phyloP scores from a whole-genome alignment of 2,329 filamentous ascomycete genomes.

The Aspergillus ruber region DNA sequence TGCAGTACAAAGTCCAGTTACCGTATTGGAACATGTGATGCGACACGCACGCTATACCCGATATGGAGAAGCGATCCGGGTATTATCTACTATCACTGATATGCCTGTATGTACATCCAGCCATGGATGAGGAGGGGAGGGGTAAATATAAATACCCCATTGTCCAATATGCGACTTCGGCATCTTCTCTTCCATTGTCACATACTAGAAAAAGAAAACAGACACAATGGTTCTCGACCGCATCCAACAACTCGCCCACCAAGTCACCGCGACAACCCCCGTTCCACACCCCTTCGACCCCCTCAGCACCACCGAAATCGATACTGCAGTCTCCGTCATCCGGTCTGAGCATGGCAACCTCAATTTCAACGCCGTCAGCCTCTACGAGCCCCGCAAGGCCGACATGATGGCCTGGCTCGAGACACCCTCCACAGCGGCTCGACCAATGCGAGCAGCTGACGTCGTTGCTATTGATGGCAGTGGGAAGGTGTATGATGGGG shows the following conservation, averaged over 20 bases:
- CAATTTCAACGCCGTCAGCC: constrained; percentile 78
- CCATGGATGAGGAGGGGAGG: background rate
- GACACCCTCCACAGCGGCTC: constrained; percentile 52
- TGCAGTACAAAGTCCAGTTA: constrained; percentile 13
- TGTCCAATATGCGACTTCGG: background rate
- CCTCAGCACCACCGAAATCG: constrained; percentile 66
- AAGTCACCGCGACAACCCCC: constrained; percentile 50
- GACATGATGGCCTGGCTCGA: constrained; percentile 76
- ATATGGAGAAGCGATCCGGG: constrained; percentile 56
- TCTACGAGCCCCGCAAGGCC: constrained; percentile 78
- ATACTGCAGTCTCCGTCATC: constrained; percentile 61
- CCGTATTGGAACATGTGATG: constrained; percentile 8
- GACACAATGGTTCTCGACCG: constrained; percentile 54
- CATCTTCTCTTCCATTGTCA: background rate
- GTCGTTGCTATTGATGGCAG: constrained; percentile 73
- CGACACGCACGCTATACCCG: constrained; percentile 33
- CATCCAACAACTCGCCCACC: constrained; percentile 57
- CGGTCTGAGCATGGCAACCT: constrained; percentile 64
- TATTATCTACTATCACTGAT: constrained; percentile 13
- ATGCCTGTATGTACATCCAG: background rate
- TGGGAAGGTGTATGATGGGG: constrained; percentile 74
- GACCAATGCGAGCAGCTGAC: constrained; percentile 69
- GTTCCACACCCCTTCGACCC: constrained; percentile 72
- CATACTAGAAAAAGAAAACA: background rate
- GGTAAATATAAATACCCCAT: constrained; percentile 1